Evolutionary conservation across 768 basidiomycete species (phyloP), one percentile per base, ranked within the genome.

Genomic region (Chlorophyllum brunneum): DNA sequence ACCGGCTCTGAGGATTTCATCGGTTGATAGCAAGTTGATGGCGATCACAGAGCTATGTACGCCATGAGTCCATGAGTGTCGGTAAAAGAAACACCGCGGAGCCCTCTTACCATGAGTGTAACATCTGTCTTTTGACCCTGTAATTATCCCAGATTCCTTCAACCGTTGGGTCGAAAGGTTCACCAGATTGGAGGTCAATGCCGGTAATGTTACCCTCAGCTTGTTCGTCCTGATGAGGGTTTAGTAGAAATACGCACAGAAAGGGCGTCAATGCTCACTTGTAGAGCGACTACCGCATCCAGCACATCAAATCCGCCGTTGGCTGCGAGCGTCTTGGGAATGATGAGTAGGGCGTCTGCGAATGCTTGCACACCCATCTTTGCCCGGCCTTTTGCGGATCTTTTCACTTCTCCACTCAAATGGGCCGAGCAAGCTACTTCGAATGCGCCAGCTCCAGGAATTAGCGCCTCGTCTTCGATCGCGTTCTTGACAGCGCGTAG

Each of bases 81-180:
- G 49, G 45, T n/a, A 20, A 20, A 22, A 15, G 41, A 38, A 33
- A 41, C 16, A 7, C 23, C 34, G 23, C 7, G 13, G 34, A 30
- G 43, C 46, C 72, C 84, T 23, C 49, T 65, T 60, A 94, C 93
- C 91, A 92, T 63, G 93, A 95, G 65, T 98, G 95, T 40, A 99
- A 72, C 93, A 99, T 97, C 66, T 99, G 97, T 55, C 95, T 78
- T 77, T 99, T 99, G 55, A 99, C 97, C 58, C 97, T 79, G 66
- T 97, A 98, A 72, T 98, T 98, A 67, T 99, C 97, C 95, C 95
- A 99, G 23, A 99, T 85, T 31, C 97, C 97, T 64, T 94, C 89
- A 4, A 92, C 85, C 8, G 91, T 91, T 18, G 97, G 97, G 64
- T 99, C 95, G 64, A 95, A 89, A 1, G 95, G 94, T 68, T 97